Conservation (phyloP, 257 asterid genomes). For the Scutellaria baicalensis region DNA sequence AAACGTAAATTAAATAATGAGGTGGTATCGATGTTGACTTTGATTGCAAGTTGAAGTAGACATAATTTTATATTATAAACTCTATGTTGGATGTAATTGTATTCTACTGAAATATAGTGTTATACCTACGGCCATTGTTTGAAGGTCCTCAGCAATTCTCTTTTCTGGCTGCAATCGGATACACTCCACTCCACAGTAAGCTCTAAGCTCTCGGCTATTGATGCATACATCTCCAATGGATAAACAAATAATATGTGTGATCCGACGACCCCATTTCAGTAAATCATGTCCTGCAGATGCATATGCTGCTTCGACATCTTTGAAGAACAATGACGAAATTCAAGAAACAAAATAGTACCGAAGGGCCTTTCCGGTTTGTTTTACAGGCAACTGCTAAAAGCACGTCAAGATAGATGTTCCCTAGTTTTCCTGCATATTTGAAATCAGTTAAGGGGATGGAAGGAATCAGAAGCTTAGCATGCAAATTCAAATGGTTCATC, state of each 20-base stretch:
- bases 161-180: too few species aligned
- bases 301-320: not conserved
- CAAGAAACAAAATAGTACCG: not conserved
- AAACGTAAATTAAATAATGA: too few species aligned
- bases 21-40: too few species aligned
- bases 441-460: not conserved
- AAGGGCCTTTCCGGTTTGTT: not conserved
- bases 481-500: too few species aligned
- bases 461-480: too few species aligned
- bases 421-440: conserved; percentile 13
- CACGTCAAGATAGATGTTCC: not conserved
- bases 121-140: too few species aligned
- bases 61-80: too few species aligned
- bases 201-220: not conserved
- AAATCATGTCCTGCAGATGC: not conserved
- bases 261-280: not conserved
- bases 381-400: not conserved
- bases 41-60: too few species aligned
- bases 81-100: too few species aligned
- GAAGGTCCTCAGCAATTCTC: too few species aligned
- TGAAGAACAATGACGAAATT: not conserved
- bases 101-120: too few species aligned
- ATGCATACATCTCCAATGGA: not conserved
- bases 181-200: not conserved
- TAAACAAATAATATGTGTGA: too few species aligned